Evolutionary conservation across 441 rosid genomes (phyloP).

Genomic region (Bruguiera hainesii): DNA sequence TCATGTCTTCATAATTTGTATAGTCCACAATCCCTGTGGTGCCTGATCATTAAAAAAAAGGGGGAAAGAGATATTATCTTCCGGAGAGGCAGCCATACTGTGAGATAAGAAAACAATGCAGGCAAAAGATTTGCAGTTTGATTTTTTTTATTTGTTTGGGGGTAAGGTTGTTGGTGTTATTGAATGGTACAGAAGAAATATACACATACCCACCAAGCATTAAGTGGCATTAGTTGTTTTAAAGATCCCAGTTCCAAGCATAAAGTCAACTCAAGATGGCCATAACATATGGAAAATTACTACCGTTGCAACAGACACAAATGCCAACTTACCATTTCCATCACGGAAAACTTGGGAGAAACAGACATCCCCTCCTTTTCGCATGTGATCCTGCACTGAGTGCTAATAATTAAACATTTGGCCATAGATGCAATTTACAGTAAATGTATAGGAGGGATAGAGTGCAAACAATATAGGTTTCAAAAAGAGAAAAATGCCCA

Average conservation of each 20-base stretch:
- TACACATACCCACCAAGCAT: not conserved
- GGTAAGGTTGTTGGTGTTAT: too few species aligned
- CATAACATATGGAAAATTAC: slow-evolving; percentile 19
- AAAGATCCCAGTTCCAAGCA: not conserved
- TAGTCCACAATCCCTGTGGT: slow-evolving; percentile 49
- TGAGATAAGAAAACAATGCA: too few species aligned
- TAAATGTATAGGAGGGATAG: not conserved
- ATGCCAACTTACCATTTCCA: slow-evolving; percentile 52
- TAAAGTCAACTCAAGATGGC: not conserved
- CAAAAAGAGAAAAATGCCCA: slow-evolving; percentile 18
- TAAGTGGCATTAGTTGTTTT: not conserved
- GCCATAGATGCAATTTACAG: not conserved
- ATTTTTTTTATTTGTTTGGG: too few species aligned
- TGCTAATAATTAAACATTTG: too few species aligned
- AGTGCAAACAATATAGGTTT: not conserved
- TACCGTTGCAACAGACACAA: slow-evolving; percentile 10
- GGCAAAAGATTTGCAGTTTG: too few species aligned
- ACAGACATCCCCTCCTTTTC: slow-evolving; percentile 92
- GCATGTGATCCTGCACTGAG: slow-evolving; percentile 81
- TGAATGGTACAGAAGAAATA: too few species aligned
- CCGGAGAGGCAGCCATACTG: too few species aligned
- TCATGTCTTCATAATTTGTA: slow-evolving; percentile 49
- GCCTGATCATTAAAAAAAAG: slow-evolving; percentile 24
- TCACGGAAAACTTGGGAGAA: slow-evolving; percentile 93
- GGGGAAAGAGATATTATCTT: not conserved